Evolutionary conservation across 495 filamentous ascomycete species (phyloP).

Genomic region (Hypoxylon perforatum): DNA sequence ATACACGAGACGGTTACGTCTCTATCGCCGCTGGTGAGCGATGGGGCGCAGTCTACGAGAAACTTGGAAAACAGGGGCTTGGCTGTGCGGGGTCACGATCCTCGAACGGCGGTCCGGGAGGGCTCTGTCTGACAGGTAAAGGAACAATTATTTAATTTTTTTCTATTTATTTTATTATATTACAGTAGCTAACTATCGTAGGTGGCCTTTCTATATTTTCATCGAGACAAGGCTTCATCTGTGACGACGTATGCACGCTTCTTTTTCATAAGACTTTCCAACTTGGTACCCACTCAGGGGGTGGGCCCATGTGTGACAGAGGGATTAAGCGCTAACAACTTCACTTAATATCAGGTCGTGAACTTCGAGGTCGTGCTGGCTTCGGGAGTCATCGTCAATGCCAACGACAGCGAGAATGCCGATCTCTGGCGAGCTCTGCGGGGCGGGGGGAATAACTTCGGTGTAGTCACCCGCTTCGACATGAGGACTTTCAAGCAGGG

Average conservation of each 20-base stretch:
- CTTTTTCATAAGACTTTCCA: no score
- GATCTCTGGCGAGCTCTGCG: constrained; percentile 67
- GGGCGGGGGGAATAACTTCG: constrained; percentile 51
- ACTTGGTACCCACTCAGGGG: no score
- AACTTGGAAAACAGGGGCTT: constrained; percentile 44
- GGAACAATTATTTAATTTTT: no score
- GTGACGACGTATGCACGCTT: not conserved
- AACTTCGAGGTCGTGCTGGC: constrained; percentile 57
- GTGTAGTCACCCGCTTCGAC: constrained; percentile 19
- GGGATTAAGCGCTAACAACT: no score
- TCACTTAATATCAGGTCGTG: not conserved
- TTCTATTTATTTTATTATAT: no score
- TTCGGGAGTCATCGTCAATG: constrained; percentile 58
- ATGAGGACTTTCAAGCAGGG: constrained; percentile 17
- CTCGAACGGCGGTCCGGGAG: constrained; percentile 8
- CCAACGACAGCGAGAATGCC: constrained; percentile 49
- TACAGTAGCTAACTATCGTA: constrained; percentile 17
- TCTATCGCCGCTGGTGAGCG: constrained; percentile 26
- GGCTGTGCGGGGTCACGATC: constrained; percentile 21
- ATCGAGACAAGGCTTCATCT: constrained; percentile 15
- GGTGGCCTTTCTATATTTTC: constrained; percentile 22
- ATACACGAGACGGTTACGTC: not conserved
- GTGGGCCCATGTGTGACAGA: no score
- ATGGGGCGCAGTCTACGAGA: constrained; percentile 25
- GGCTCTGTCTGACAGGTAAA: constrained; percentile 2